These are phyloP conservation scores for Ophiostoma tasmaniense DNA, from an alignment of 2,329 filamentous ascomycete genomes.

Conservation along the genomic window DNA sequence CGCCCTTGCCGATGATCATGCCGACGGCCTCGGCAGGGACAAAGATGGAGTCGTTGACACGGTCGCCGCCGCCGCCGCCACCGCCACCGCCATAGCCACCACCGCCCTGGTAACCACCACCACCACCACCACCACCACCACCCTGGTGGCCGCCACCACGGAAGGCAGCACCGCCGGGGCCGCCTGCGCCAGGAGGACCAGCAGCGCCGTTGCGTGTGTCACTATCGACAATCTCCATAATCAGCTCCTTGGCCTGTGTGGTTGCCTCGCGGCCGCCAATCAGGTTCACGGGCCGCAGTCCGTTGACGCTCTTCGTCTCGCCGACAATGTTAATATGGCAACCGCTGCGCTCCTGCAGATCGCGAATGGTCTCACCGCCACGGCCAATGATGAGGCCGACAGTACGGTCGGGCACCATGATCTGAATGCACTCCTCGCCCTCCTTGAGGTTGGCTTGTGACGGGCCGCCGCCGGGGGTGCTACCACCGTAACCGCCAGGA, in stretches of 20 bases:
- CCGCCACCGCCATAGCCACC: constrained; percentile 28
- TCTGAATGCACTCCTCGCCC: constrained; percentile 78
- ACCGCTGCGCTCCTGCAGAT: constrained; percentile 83
- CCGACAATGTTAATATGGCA: constrained; percentile 94
- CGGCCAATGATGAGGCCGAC: constrained; percentile 92
- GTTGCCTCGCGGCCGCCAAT: constrained; percentile 72
- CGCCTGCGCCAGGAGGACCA: constrained; percentile 9
- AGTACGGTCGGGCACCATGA: constrained; percentile 90
- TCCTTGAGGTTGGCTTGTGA: constrained; percentile 46
- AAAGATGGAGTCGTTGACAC: constrained; percentile 72
- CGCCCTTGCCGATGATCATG: constrained; percentile 94
- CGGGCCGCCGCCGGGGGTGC: constrained; percentile 30
- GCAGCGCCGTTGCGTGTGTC: constrained; percentile 54
- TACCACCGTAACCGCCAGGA: constrained; percentile 27
- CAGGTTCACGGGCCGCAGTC: constrained; percentile 79
- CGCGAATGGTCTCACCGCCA: constrained; percentile 84
- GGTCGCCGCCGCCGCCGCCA: constrained; percentile 46
- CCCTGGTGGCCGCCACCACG: constrained; percentile 21
- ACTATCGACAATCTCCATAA: constrained; percentile 90
- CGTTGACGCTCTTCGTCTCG: constrained; percentile 87
- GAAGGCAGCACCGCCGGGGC: constrained; percentile 20
- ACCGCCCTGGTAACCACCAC: constrained; percentile 25
- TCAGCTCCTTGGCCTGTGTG: constrained; percentile 72
- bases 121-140: constrained; percentile 23
- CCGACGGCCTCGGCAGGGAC: constrained; percentile 87